Evolutionary conservation across 352 stramenopile genomes (phyloP).

Genomic region (Phytopythium cucurbitacearum): DNA sequence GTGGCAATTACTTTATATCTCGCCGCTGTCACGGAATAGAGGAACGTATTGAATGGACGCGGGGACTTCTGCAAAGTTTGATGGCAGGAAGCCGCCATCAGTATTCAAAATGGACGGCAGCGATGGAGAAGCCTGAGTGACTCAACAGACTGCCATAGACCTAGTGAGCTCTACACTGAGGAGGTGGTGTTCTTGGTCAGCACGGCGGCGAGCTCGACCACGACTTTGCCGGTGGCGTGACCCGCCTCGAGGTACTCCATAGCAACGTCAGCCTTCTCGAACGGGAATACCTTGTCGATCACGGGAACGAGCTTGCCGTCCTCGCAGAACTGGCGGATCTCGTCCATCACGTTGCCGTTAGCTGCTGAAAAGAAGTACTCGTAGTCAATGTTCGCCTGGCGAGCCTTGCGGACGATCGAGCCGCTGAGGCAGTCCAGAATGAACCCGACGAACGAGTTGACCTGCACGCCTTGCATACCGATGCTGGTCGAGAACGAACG

Average conservation of each 20-base stretch:
- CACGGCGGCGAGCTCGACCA: slow-evolving; percentile 39
- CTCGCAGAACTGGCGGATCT: slow-evolving; percentile 48
- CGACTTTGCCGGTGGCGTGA: slow-evolving; percentile 59
- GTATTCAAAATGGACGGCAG: no score
- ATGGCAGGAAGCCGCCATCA: no score
- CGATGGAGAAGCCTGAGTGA: no score
- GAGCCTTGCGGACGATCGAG: slow-evolving; percentile 46
- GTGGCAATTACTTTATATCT: no score
- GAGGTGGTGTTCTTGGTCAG: slow-evolving; percentile 5
- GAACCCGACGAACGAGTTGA: slow-evolving; percentile 42
- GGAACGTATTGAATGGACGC: no score
- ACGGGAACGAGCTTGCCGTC: slow-evolving; percentile 39
- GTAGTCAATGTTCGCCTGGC: slow-evolving; percentile 46
- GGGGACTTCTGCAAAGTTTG: no score
- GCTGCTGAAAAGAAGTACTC: slow-evolving; percentile 47
- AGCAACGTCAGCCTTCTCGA: slow-evolving; percentile 57
- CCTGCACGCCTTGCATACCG: slow-evolving; percentile 23
- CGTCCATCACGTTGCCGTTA: slow-evolving; percentile 35
- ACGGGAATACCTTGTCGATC: slow-evolving; percentile 65
- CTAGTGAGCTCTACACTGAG: no score
- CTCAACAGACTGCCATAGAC: no score
- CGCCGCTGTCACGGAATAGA: no score
- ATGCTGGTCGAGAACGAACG: slow-evolving; percentile 22
- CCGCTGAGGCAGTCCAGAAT: slow-evolving; percentile 60
- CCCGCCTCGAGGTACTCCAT: slow-evolving; percentile 64